phyloP scores from a whole-genome alignment of 768 basidiomycete species.

The Lactarius hatsudake region DNA sequence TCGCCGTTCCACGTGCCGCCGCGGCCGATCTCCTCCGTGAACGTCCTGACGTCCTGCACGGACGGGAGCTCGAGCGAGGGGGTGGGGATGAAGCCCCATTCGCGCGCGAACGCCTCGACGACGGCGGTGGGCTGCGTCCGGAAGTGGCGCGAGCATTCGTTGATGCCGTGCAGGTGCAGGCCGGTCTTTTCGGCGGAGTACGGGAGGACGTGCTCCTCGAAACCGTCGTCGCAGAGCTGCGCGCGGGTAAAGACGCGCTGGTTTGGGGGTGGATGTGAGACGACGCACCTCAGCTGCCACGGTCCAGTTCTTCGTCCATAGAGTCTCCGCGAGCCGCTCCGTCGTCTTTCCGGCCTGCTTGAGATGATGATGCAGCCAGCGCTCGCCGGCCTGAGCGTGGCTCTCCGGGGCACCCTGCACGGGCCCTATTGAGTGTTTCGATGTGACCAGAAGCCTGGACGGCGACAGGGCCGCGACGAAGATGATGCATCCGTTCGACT shows the following conservation, averaged over 20 bases:
- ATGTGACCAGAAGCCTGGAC: conserved; percentile 75
- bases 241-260: not conserved
- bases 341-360: conserved; percentile 58
- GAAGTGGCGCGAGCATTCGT: conserved; percentile 64
- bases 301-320: conserved; percentile 86
- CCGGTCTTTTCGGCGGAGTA: conserved; percentile 83
- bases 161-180: conserved; percentile 91
- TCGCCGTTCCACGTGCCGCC: conserved; percentile 81
- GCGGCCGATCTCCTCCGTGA: conserved; percentile 64
- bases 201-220: conserved; percentile 93
- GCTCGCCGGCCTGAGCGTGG: conserved; percentile 82
- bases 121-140: conserved; percentile 60
- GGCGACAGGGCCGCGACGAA: conserved; percentile 85
- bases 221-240: conserved; percentile 94
- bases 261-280: not conserved
- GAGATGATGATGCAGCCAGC: conserved; percentile 77
- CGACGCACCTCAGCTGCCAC: conserved; percentile 84
- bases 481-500: conserved; percentile 97
- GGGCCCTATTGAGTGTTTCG: conserved; percentile 86
- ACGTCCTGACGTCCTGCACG: conserved; percentile 64
- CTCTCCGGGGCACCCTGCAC: conserved; percentile 43
- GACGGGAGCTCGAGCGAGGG: conserved; percentile 53
- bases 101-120: conserved; percentile 77
- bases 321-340: conserved; percentile 63
- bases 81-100: conserved; percentile 92